Percentiles rank a stretch among this genome's conserved stretches.
phyloP scores from a whole-genome alignment of 2,329 filamentous ascomycete genomes.

The Fusarium sp. region DNA sequence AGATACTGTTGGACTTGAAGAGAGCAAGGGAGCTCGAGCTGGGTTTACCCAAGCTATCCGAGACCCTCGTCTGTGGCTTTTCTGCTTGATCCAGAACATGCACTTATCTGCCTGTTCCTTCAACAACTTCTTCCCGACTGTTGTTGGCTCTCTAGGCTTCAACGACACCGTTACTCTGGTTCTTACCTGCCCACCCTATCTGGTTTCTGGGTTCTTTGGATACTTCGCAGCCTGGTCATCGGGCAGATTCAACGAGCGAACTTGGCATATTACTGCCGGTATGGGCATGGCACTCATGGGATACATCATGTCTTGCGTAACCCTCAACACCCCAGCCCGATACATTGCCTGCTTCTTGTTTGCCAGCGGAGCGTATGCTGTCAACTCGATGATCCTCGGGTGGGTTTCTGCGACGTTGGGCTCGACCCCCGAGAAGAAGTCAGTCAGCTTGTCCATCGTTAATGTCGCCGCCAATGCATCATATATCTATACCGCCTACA shows the following conservation, averaged over 20 bases:
- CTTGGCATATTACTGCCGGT: slow-evolving; percentile 50
- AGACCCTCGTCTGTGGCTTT: slow-evolving; percentile 51
- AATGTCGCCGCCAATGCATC: slow-evolving; percentile 60
- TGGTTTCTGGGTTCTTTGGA: slow-evolving; percentile 57
- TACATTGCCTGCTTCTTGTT: slow-evolving; percentile 55
- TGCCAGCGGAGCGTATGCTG: slow-evolving; percentile 54
- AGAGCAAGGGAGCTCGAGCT: slow-evolving; percentile 56
- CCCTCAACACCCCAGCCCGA: slow-evolving; percentile 50
- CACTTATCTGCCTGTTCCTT: slow-evolving; percentile 53
- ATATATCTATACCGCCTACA: slow-evolving; percentile 62
- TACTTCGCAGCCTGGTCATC: slow-evolving; percentile 59
- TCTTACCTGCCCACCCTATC: slow-evolving; percentile 62
- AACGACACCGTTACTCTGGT: slow-evolving; percentile 58
- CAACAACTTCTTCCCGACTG: slow-evolving; percentile 50
- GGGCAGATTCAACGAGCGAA: slow-evolving; percentile 59
- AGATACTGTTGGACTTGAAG: slow-evolving; percentile 49
- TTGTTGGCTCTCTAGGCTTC: slow-evolving; percentile 53
- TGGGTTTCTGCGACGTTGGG: slow-evolving; percentile 59
- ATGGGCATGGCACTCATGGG: slow-evolving; percentile 57
- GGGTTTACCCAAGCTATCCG: slow-evolving; percentile 49
- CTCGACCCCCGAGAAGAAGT: slow-evolving; percentile 61
- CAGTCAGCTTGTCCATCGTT: slow-evolving; percentile 58
- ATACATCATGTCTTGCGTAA: slow-evolving; percentile 53
- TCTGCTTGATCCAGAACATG: slow-evolving; percentile 56
- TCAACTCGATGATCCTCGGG: slow-evolving; percentile 59